Conservation (phyloP, 495 filamentous ascomycete species). For the Penicillium verhagenii region DNA sequence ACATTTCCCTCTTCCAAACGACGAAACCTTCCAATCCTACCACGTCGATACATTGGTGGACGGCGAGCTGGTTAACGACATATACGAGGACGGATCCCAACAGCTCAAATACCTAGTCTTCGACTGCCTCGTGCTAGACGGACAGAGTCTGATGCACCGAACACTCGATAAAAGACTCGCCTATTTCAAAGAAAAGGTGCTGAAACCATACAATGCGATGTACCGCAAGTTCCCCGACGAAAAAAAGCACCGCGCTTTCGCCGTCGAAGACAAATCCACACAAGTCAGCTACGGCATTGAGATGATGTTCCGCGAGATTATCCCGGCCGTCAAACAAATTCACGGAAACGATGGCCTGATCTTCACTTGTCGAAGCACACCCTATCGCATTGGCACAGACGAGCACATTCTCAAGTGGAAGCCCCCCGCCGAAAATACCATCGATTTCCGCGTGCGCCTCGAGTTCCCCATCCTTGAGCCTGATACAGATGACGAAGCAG, state of each 20-base stretch:
- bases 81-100: constrained; percentile 54
- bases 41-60: constrained; percentile 84
- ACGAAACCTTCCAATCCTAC: constrained; percentile 58
- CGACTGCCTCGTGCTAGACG: constrained; percentile 84
- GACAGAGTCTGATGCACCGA: constrained; percentile 67
- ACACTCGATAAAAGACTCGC: constrained; percentile 86
- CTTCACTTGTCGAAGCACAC: constrained; percentile 84
- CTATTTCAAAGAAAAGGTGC: constrained; percentile 76
- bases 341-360: constrained; percentile 97
- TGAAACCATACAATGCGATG: constrained; percentile 73
- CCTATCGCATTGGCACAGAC: constrained; percentile 89
- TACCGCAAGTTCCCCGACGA: constrained; percentile 69
- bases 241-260: constrained; percentile 68
- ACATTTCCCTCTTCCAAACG: constrained; percentile 72
- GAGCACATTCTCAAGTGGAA: constrained; percentile 97
- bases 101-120: constrained; percentile 87
- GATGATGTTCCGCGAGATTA: constrained; percentile 83
- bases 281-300: constrained; percentile 85
- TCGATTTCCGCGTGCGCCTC: constrained; percentile 83
- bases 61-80: constrained; percentile 88
- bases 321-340: constrained; percentile 67
- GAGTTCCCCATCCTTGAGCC: constrained; percentile 73
- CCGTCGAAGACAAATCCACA: constrained; percentile 80
- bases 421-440: constrained; percentile 83
- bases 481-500: constrained; percentile 62